These are phyloP conservation scores for Trypanosoma brucei DNA, from an alignment of 208 protist species.

Conservation along the genomic window DNA sequence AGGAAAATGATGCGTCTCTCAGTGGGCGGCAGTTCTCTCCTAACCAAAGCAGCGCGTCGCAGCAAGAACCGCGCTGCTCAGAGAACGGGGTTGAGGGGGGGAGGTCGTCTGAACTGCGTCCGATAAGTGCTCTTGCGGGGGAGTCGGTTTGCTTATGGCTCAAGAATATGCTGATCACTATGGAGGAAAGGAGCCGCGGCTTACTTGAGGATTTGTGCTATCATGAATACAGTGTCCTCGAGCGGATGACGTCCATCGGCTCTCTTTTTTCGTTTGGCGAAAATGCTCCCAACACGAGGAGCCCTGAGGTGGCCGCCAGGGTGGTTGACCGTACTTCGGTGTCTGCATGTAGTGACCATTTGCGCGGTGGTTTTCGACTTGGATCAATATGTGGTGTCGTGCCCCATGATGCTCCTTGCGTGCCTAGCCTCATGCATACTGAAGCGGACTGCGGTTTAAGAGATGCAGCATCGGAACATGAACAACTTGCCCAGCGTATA, in stretches of 20 bases:
- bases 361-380: no score
- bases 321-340: no score
- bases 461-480: slow-evolving; percentile 35
- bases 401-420: not conserved
- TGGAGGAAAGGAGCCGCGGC: not conserved
- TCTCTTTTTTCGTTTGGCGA: not conserved
- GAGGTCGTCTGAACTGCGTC: not conserved
- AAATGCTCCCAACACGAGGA: not conserved
- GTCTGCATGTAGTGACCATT: no score
- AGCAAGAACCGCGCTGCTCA: no score
- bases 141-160: not conserved
- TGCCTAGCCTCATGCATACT: not conserved
- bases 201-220: not conserved
- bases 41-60: no score
- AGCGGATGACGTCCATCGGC: not conserved
- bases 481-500: slow-evolving; percentile 31
- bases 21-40: no score
- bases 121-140: not conserved
- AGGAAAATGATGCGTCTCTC: no score
- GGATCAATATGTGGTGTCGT: not conserved
- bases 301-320: not conserved
- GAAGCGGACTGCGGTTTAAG: slow-evolving; percentile 31
- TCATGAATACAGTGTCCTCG: not conserved
- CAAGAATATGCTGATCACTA: not conserved
- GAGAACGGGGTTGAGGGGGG: slow-evolving; percentile 18